Evolutionary conservation across 129 eudicot genomes (phyloP).

Genomic region (Chrysanthemum seticuspe): DNA sequence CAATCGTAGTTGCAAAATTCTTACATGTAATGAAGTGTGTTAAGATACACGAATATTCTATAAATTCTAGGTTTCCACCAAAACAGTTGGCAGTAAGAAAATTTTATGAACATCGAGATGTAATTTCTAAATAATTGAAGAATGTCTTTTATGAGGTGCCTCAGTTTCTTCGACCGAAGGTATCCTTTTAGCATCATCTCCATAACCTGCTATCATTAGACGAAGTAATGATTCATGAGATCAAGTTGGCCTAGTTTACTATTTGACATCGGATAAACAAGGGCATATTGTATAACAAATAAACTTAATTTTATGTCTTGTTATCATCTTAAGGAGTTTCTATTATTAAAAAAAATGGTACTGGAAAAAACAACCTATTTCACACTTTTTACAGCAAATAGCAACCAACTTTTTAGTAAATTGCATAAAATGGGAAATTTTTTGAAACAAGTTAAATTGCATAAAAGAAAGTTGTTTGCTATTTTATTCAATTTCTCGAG

Average conservation of each 20-base stretch:
- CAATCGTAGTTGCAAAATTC: slow-evolving; percentile 11
- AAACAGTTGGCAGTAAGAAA: slow-evolving; percentile 22
- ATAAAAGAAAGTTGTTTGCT: not conserved
- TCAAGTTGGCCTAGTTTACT: not conserved
- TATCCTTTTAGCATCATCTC: slow-evolving; percentile 51
- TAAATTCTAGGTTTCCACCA: slow-evolving; percentile 24
- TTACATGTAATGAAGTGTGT: slow-evolving; percentile 12
- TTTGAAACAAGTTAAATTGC: not conserved
- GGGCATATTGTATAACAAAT: not conserved
- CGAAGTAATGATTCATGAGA: not conserved
- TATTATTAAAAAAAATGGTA: too few relatives aligned
- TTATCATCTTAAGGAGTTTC: too few relatives aligned
- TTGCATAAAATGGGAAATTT: too few relatives aligned
- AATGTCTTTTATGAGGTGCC: slow-evolving; percentile 1
- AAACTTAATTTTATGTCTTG: too few relatives aligned
- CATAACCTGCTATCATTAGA: slow-evolving; percentile 40
- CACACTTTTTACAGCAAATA: too few relatives aligned
- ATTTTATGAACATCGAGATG: slow-evolving; percentile 19
- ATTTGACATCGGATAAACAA: not conserved
- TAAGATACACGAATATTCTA: slow-evolving; percentile 12
- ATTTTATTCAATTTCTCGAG: too few relatives aligned
- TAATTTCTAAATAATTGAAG: slow-evolving; percentile 20
- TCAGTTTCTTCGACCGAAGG: slow-evolving; percentile 14
- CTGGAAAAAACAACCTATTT: too few relatives aligned
- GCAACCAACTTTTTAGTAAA: too few relatives aligned